phyloP scores from a whole-genome alignment of 1,139 yeast genomes.

The Nakaseomyces uthaithaninus region DNA sequence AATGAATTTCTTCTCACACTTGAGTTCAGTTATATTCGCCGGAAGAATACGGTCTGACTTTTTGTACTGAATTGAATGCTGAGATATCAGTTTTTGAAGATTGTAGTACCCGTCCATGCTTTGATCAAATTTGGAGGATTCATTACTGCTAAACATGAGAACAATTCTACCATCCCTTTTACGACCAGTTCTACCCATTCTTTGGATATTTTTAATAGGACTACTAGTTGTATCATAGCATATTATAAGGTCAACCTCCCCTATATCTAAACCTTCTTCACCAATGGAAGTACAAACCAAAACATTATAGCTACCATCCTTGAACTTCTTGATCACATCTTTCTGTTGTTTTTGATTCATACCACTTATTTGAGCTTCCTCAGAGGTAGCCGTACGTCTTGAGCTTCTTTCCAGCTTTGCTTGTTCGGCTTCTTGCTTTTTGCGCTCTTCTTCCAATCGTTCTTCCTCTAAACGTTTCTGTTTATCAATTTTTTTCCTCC shows the following conservation, averaged over 20 bases:
- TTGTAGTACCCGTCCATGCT: slow-evolving; percentile 79
- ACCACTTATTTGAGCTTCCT: slow-evolving; percentile 38
- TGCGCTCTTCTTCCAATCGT: slow-evolving; percentile 22
- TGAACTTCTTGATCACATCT: slow-evolving; percentile 65
- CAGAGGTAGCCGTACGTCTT: slow-evolving; percentile 37
- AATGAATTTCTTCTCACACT: slow-evolving; percentile 47
- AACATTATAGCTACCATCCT: slow-evolving; percentile 61
- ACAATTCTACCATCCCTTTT: slow-evolving; percentile 80
- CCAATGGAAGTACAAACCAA: slow-evolving; percentile 96
- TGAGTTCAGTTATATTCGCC: slow-evolving; percentile 39
- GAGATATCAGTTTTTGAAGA: slow-evolving; percentile 51
- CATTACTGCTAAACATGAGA: slow-evolving; percentile 71
- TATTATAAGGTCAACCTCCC: slow-evolving; percentile 89
- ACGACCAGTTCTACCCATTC: slow-evolving; percentile 98
- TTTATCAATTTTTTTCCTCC: slow-evolving; percentile 35
- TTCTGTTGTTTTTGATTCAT: slow-evolving; percentile 71
- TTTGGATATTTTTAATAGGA: slow-evolving; percentile 85
- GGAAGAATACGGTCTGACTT: slow-evolving; percentile 66
- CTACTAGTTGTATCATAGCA: slow-evolving; percentile 91
- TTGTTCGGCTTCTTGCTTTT: slow-evolving; percentile 24
- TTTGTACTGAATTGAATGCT: slow-evolving; percentile 37
- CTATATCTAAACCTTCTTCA: slow-evolving; percentile 97
- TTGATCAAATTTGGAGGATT: slow-evolving; percentile 67
- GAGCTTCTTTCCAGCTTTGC: slow-evolving; percentile 31
- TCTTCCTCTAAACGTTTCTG: slow-evolving; percentile 31